phyloP scores from a whole-genome alignment of 768 basidiomycete genomes.

The Stropharia rugosoannulata region DNA sequence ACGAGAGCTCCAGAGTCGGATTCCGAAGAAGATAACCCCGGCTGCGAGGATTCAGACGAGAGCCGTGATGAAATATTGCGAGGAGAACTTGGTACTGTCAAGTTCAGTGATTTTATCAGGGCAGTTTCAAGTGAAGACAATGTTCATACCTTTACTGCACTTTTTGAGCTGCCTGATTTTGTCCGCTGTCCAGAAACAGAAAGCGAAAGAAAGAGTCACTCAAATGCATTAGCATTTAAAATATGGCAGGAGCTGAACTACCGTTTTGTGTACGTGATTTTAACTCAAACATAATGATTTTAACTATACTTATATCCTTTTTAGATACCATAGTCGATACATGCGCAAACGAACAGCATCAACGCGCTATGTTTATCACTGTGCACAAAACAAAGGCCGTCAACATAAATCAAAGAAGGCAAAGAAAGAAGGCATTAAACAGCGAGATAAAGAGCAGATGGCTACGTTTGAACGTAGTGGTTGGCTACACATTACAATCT shows the following conservation, averaged over 20 bases:
- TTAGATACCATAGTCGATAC: slow-evolving; percentile 11
- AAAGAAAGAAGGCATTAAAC: slow-evolving; percentile 15
- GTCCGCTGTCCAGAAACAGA: not conserved
- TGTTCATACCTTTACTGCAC: not conserved
- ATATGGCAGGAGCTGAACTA: not conserved
- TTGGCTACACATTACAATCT: slow-evolving; percentile 20
- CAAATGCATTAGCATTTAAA: not conserved
- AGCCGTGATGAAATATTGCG: no score
- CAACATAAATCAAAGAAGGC: slow-evolving; percentile 19
- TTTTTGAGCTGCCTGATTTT: not conserved
- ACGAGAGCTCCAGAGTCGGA: not conserved
- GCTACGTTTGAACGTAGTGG: slow-evolving; percentile 22
- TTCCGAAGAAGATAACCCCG: not conserved
- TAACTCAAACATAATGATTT: not conserved
- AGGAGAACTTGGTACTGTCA: no score
- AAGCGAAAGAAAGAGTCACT: not conserved
- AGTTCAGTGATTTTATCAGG: no score
- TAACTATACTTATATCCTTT: not conserved
- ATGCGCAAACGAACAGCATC: not conserved
- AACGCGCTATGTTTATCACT: slow-evolving; percentile 12
- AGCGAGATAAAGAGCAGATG: slow-evolving; percentile 23
- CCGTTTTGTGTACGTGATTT: not conserved
- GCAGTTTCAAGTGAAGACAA: no score
- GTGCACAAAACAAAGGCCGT: slow-evolving; percentile 9
- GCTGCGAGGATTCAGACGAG: not conserved